Evolutionary conservation across 768 basidiomycete genomes (phyloP).

Genomic region (Boletus vinaceobasis): DNA sequence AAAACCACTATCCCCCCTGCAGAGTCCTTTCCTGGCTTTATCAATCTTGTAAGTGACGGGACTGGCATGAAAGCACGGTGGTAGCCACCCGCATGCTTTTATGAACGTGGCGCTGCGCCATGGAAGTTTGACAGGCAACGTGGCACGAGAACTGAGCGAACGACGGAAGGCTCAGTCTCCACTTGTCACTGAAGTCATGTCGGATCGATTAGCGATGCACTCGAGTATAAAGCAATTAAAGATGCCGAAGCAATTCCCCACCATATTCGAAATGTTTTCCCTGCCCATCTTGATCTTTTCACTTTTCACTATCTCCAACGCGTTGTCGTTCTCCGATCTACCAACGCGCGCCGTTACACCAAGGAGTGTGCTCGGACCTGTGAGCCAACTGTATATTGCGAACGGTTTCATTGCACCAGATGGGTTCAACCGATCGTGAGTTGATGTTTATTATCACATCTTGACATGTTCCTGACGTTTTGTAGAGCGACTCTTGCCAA

Average conservation of each 20-base stretch:
- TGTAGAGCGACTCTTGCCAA: constrained; percentile 41
- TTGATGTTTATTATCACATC: not conserved
- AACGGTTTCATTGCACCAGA: constrained; percentile 45
- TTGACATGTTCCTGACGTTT: not conserved
- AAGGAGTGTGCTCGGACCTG: constrained; percentile 19
- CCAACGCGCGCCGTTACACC: not conserved
- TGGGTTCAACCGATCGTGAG: constrained; percentile 42
- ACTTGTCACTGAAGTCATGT: not conserved
- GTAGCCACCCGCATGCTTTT: not conserved
- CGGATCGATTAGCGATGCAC: not conserved
- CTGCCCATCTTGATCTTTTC: constrained; percentile 5
- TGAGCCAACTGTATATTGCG: constrained; percentile 29
- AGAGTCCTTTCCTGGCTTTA: not conserved
- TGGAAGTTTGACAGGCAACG: too few species aligned
- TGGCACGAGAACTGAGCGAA: too few species aligned
- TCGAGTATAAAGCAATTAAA: constrained; percentile 15
- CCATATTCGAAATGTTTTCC: not conserved
- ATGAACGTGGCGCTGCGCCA: not conserved
- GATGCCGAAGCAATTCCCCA: too few species aligned
- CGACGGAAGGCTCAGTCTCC: not conserved
- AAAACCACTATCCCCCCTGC: too few species aligned
- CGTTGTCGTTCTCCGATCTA: not conserved
- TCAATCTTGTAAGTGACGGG: not conserved
- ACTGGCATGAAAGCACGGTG: not conserved
- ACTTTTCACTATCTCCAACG: constrained; percentile 5